Conservation (phyloP, 2,329 filamentous ascomycete species). For the Ophiostoma novo-ulmi region DNA sequence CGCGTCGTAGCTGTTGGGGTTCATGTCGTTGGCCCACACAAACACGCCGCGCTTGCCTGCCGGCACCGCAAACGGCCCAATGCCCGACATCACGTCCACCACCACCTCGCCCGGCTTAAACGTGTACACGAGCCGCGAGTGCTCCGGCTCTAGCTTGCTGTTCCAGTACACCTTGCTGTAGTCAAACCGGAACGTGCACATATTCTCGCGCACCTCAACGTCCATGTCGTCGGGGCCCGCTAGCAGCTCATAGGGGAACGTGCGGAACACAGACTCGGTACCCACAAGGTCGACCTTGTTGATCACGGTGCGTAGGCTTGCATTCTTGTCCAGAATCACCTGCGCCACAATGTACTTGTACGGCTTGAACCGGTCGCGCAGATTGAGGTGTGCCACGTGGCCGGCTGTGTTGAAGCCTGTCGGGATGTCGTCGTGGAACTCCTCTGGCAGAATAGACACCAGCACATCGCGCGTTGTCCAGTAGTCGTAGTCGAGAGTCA, state of each 20-base stretch:
- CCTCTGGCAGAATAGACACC: slow-evolving; percentile 70
- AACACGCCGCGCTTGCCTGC: slow-evolving; percentile 86
- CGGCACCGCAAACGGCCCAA: slow-evolving; percentile 90
- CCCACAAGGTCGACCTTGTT: slow-evolving; percentile 93
- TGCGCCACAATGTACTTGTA: slow-evolving; percentile 84
- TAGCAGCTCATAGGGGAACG: slow-evolving; percentile 87
- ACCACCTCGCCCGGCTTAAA: slow-evolving; percentile 85
- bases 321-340: slow-evolving; percentile 86
- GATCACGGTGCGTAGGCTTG: slow-evolving; percentile 77
- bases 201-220: slow-evolving; percentile 75
- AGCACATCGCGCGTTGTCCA: slow-evolving; percentile 91
- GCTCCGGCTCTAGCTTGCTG: slow-evolving; percentile 81
- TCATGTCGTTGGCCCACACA: slow-evolving; percentile 95
- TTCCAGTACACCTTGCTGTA: slow-evolving; percentile 99
- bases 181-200: slow-evolving; percentile 86
- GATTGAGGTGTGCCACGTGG: slow-evolving; percentile 89
- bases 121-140: slow-evolving; percentile 68
- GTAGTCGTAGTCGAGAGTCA: slow-evolving; percentile 75
- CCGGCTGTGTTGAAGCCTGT: slow-evolving; percentile 83
- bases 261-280: slow-evolving; percentile 77
- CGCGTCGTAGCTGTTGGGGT: slow-evolving; percentile 76
- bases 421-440: slow-evolving; percentile 74
- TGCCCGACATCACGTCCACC: slow-evolving; percentile 94
- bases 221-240: slow-evolving; percentile 76
- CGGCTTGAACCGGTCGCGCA: slow-evolving; percentile 73